Evolutionary conservation across 805 yeast species (phyloP).

Genomic region (Wickerhamiella vanderwaltii): DNA sequence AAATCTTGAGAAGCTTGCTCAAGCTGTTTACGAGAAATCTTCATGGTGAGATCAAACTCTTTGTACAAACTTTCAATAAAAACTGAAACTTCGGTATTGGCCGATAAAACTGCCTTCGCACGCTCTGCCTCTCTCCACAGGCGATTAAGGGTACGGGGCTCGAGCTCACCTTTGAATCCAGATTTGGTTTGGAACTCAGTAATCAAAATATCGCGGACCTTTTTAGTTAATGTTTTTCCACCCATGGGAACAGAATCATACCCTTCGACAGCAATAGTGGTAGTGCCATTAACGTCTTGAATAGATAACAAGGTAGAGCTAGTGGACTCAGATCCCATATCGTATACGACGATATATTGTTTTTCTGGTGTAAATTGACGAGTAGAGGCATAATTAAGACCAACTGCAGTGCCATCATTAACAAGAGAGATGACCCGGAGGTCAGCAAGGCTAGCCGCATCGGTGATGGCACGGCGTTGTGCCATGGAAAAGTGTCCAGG

Average conservation of each 20-base stretch:
- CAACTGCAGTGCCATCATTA: slow-evolving; percentile 89
- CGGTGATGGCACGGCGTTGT: slow-evolving; percentile 59
- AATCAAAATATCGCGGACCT: slow-evolving; percentile 48
- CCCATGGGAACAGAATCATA: slow-evolving; percentile 65
- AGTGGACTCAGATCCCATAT: slow-evolving; percentile 88
- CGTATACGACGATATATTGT: slow-evolving; percentile 63
- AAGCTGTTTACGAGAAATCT: slow-evolving; percentile 67
- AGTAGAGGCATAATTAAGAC: slow-evolving; percentile 61
- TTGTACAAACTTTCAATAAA: slow-evolving; percentile 62
- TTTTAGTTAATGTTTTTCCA: slow-evolving; percentile 60
- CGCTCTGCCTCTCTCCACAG: slow-evolving; percentile 78
- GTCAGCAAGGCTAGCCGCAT: slow-evolving; percentile 61
- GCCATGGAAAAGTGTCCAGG: slow-evolving; percentile 57
- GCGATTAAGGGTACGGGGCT: slow-evolving; percentile 51
- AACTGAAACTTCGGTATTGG: slow-evolving; percentile 67
- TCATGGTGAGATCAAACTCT: slow-evolving; percentile 61
- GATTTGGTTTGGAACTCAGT: slow-evolving; percentile 44
- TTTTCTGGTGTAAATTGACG: slow-evolving; percentile 38
- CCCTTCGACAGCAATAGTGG: slow-evolving; percentile 46
- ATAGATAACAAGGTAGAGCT: slow-evolving; percentile 73
- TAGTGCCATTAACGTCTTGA: slow-evolving; percentile 27
- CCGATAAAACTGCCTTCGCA: slow-evolving; percentile 76
- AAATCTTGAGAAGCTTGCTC: slow-evolving; percentile 44
- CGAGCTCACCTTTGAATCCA: slow-evolving; percentile 29
- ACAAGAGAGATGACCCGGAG: slow-evolving; percentile 54